Base-by-base conservation (phyloP, 768 basidiomycete genomes). In the Phallus indusiatus region DNA sequence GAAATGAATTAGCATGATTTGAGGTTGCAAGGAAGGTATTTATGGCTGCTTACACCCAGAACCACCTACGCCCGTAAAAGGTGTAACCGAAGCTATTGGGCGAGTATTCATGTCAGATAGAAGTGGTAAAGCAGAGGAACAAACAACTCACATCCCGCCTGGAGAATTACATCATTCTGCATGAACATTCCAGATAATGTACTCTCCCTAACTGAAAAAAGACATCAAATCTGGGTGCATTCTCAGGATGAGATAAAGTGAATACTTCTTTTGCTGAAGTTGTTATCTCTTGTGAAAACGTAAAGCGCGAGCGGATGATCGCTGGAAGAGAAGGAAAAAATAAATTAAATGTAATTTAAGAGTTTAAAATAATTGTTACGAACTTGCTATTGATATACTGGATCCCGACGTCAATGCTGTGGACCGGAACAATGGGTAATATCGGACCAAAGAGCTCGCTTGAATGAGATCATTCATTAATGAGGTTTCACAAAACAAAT, bases 221-320 rank as follows among this genome's bases (percentile, higher is more conserved):
- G 33, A 37, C 7, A 34, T 61, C 3, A 48, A 50, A n/a, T 47
- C 16, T 20, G 24, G 5, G 20, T 10, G 47, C 17, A 20, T 49
- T 11, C 1, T 9, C 11, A 56, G 46, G 3, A 28, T 20, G 55
- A n/a, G 11, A 49, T 24, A 21, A 28, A 46, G 16, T 1, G 51
- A 64, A 36, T 22, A 70, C 68, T 53, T 62, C 64, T 59, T 12
- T 67, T 60, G 35, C 63, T 67, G 11, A 70, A 56, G 5, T 68
- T 67, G 0, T 73, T 69, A 48, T 77, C 71, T 16, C 81, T 76
- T 0, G 81, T 83, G 67, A 88, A 90, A 0, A 74, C 75, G 62
- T 89, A 88, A 21, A 88, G 47, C 2, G 81, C 81, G 5, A 89
- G 74, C 1, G 88, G 81, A 59, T 79, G 75, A 37, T 78, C 75